These are phyloP conservation scores for Balansia obtecta DNA, from an alignment of 2,329 filamentous ascomycete genomes.

Conservation along the genomic window DNA sequence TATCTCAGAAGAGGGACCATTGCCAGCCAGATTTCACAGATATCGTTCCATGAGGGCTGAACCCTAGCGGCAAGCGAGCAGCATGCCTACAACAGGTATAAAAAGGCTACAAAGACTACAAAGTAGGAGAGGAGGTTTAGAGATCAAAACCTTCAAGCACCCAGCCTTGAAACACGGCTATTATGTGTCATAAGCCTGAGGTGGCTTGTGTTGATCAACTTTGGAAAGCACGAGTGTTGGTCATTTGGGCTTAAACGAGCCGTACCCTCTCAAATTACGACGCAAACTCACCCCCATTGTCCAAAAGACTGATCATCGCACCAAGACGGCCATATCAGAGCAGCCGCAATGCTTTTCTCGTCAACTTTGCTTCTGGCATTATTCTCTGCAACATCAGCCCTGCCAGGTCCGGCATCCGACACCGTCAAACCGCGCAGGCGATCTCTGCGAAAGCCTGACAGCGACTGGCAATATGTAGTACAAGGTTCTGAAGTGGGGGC, in stretches of 20 bases:
- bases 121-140: too few species aligned
- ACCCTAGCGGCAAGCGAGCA: too few species aligned
- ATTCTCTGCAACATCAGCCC: not conserved
- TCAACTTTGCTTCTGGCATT: not conserved
- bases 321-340: not conserved
- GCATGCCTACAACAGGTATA: too few species aligned
- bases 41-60: too few species aligned
- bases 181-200: not conserved
- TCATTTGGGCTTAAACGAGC: not conserved
- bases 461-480: slow-evolving; percentile 1
- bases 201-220: not conserved
- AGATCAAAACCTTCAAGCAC: too few species aligned
- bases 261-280: not conserved
- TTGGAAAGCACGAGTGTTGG: not conserved
- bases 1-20: not conserved
- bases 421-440: not conserved
- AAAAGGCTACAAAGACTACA: too few species aligned
- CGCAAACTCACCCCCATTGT: not conserved
- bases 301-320: not conserved
- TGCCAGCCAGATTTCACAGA: not conserved
- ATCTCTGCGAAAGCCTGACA: not conserved
- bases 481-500: not conserved
- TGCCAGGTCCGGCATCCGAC: not conserved
- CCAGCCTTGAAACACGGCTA: too few species aligned
- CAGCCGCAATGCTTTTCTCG: not conserved